phyloP scores from a whole-genome alignment of 2,329 filamentous ascomycete species.

The Pleurostoma richardsiae region DNA sequence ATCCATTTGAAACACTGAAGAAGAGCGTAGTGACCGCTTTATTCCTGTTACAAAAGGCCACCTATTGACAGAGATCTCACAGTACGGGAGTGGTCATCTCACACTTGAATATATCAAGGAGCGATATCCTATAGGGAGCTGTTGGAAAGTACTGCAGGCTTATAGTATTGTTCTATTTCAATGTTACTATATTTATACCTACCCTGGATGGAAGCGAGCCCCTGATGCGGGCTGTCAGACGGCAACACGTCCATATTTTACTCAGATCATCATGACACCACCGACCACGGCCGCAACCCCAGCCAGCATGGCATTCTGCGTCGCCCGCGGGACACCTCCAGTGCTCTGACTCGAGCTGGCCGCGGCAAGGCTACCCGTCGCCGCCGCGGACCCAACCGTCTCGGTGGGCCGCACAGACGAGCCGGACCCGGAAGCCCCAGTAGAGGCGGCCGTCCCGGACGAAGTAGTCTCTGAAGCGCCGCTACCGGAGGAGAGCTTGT shows the following conservation, averaged over 20 bases:
- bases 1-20: no score
- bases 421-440: constrained; percentile 3
- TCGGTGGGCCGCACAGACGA: not conserved
- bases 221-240: no score
- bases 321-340: constrained; percentile 20
- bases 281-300: constrained; percentile 26
- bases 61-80: no score
- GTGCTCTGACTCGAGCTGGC: constrained; percentile 16
- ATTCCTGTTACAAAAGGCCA: no score
- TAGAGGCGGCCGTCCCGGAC: constrained; percentile 10
- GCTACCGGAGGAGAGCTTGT: constrained; percentile 21
- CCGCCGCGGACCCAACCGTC: constrained; percentile 10
- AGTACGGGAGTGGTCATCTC: no score
- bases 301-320: constrained; percentile 27
- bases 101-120: no score
- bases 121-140: no score
- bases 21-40: no score
- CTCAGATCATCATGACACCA: constrained; percentile 27
- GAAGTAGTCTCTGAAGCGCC: constrained; percentile 1
- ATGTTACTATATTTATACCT: no score
- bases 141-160: no score
- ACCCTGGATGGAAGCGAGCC: no score
- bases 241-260: not conserved
- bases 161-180: no score
- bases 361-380: constrained; percentile 4